phyloP scores from a whole-genome alignment of 768 basidiomycete species.

The Macrocybe gigantea region DNA sequence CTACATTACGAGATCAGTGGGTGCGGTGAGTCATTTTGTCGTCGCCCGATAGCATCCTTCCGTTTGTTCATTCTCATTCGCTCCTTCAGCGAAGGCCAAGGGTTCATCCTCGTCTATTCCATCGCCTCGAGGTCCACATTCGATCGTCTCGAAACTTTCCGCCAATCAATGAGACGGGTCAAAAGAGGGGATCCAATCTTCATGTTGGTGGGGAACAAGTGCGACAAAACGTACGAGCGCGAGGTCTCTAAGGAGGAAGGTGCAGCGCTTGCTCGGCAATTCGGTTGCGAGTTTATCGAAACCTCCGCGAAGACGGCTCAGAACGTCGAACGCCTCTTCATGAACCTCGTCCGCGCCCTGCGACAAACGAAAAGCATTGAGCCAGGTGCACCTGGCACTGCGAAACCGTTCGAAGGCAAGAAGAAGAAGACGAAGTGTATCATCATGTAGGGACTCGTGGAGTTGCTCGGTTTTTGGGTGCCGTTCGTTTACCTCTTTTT shows the following conservation, averaged over 20 bases:
- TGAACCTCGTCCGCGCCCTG: constrained; percentile 76
- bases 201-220: constrained; percentile 96
- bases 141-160: constrained; percentile 84
- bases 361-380: constrained; percentile 65
- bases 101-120: constrained; percentile 96
- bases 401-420: constrained; percentile 34
- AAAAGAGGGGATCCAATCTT: constrained; percentile 83
- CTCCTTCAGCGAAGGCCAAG: constrained; percentile 79
- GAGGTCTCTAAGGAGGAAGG: constrained; percentile 93
- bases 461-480: constrained; percentile 64
- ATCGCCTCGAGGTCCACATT: constrained; percentile 93
- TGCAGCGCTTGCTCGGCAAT: constrained; percentile 66
- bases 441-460: constrained; percentile 73
- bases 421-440: constrained; percentile 58
- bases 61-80: too few species aligned
- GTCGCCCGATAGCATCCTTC: constrained; percentile 5
- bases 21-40: constrained; percentile 63
- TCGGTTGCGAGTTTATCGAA: constrained; percentile 93
- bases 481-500: constrained; percentile 63
- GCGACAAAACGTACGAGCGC: constrained; percentile 85
- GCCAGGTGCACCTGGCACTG: constrained; percentile 32
- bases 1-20: constrained; percentile 96
- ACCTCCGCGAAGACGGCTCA: constrained; percentile 94
- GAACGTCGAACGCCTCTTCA: constrained; percentile 91
- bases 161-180: constrained; percentile 84